Evolutionary conservation across 257 asterid species (phyloP), one percentile per base, ranked within the genome.

Genomic region (Voacanga thouarsii): DNA sequence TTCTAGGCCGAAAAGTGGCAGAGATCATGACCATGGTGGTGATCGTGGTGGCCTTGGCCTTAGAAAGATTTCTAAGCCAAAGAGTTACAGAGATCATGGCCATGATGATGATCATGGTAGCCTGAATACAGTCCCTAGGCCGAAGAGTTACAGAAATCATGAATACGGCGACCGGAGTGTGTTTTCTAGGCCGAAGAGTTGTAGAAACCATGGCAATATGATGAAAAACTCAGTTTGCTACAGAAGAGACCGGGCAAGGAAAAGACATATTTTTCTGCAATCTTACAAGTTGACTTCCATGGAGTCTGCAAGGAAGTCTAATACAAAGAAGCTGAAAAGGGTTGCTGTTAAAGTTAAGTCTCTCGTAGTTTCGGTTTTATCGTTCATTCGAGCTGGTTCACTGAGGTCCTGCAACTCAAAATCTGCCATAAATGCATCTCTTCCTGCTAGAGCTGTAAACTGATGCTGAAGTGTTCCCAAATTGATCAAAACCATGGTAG

Each of bases 131-230:
- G 43, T 69, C 23, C 18, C 74, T 21, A 45, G 74, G 55, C 74
- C 19, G 19, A 21, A 10, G 37, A 69, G 37, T 69, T 69, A 12
- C 74, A 43, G 74, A 69, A 15, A 47, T 11, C 44, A 33, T 30
- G n/a, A 64, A 15, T 4, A 39, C 9, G 12, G 26, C 15, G 9
- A 49, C 14, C 50, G 50, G 51, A 41, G 73, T 7, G 21, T 49
- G 47, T 73, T 73, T 51, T 30, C 63, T 33, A 37, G 77, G 49
- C 77, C 77, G 7, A 73, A 51, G 65, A 73, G 64, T 49, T 39
- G 28, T 5, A 51, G 77, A 12, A 47, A 30, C 7, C 14, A 73
- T 16, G 66, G 15, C 2, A 26, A 7, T 44, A 33, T 30, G 47
- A 53, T 73, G 77, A 23, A 14, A n/a, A 51, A 28, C 19, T 53